Evolutionary conservation across 2,329 filamentous ascomycete genomes (phyloP), one percentile per base, ranked within the genome.

Genomic region (Dothistroma septosporum): DNA sequence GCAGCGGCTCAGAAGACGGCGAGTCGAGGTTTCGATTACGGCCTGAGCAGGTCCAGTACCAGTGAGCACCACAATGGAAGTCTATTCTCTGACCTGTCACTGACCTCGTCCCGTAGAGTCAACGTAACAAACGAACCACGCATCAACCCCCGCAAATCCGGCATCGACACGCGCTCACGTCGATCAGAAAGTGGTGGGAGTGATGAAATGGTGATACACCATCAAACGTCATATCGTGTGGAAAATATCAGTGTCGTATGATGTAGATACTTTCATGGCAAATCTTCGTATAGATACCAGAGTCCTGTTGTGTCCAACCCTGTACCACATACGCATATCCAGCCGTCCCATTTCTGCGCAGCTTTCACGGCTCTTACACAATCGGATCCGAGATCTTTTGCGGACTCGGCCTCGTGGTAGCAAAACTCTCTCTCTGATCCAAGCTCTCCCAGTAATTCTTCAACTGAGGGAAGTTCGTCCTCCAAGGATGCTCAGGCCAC

Each of bases 371-470:
- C 24, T 28, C 24, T 28, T 65, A 76, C 1, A 76, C 74, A 57
- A 77, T 68, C 56, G 68, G 64, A 65, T 77, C 75, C 35, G 64
- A 71, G 46, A 75, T 73, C 12, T 64, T 71, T 63, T 76, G 74
- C 22, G 71, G 66, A 24, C 55, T 64, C 1, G 75, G 75, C 33
- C 65, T 63, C 4, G 72, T 76, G 6, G 64, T 63, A 19, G 65
- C 67, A 55, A 76, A 76, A 54, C 77, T 77, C 64, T 79, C 75
- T 0, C 78, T 73, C 24, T 76, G 75, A 61, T 81, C 74, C 55
- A 76, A 56, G 68, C 70, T 76, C 71, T 66, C 77, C 77, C 76
- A 80, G 77, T 64, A 81, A 75, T 64, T 78, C 76, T 61, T 78
- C 66, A 76, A 55, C 11, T 66, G 61, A 9, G 75, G 72, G 64